Evolutionary conservation across 192 early-diverging fungal species (phyloP), one percentile per base, ranked within the genome.

Genomic region (Backusella liffmaniae): DNA sequence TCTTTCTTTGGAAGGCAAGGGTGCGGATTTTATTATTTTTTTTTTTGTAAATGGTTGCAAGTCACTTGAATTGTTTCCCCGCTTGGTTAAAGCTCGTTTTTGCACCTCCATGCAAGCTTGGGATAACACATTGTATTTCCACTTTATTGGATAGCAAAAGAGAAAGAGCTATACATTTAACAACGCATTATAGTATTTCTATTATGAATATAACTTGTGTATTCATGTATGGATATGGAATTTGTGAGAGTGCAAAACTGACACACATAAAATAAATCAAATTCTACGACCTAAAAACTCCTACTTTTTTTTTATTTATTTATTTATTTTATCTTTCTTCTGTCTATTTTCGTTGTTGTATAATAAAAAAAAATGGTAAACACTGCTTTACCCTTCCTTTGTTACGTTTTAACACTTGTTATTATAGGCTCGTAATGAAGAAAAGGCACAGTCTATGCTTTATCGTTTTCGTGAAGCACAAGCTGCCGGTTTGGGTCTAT

Each of bases 391-490:
- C 15, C 18, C 13, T 21, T 56, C 21, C n/a, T 21, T 56, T 56
- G 7, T 8, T 7, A 6, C 6, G 15, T 9, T 56, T 23, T 21
- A 6, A 9, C 51, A 56, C 21, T 56, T 56, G 0, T 56, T 56
- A 6, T 56, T 6, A 21, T 26, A 88, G 97, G 97, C 97, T 36
- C 92, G 96, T 80, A 98, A 98, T 83, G 92, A 98, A 84, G 97
- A 98, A 79, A 98, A 98, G 83, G 97, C 97, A 26, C 96, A 98
- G 91, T 95, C 97, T 37, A 97, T 97, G 96, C 91, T 98, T 21
- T 97, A 96, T 81, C 95, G 96, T 56, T 98, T 98, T 86, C 93
- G 97, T 76, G 96, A 96, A 81, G 96, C 97, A 21, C 94, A 97
- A 83, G 90, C 88, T 71, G 88, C 93, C 16, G 93, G 97, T 73